phyloP scores from a whole-genome alignment of 805 yeast species.

The Lachancea fermentati region DNA sequence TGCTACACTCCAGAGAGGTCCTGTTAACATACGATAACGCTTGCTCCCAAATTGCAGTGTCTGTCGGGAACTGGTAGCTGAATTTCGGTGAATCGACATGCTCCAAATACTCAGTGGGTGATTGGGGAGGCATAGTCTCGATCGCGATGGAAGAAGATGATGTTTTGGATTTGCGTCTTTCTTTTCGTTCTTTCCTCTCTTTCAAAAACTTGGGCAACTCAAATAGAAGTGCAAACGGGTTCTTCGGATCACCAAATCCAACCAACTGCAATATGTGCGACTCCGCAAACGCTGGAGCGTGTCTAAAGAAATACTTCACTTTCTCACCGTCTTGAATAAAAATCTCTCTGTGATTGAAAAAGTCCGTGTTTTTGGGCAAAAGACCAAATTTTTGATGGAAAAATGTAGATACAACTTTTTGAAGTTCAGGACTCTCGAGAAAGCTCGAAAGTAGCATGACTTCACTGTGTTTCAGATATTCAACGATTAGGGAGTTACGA shows the following conservation, averaged over 20 bases:
- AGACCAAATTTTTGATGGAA: conserved; percentile 59
- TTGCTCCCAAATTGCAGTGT: conserved; percentile 44
- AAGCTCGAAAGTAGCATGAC: conserved; percentile 57
- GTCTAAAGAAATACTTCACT: conserved; percentile 67
- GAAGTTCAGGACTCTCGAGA: conserved; percentile 47
- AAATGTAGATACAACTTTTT: conserved; percentile 57
- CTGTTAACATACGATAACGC: conserved; percentile 52
- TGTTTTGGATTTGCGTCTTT: conserved; percentile 40
- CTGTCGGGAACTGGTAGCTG: conserved; percentile 21
- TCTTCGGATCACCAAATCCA: conserved; percentile 71
- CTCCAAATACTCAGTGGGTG: conserved; percentile 15
- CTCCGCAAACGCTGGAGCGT: conserved; percentile 69
- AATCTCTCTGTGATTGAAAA: conserved; percentile 46
- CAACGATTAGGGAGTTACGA: conserved; percentile 30
- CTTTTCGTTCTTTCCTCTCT: conserved; percentile 68
- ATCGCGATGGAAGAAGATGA: conserved; percentile 7
- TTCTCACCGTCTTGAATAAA: conserved; percentile 33
- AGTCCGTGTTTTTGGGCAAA: conserved; percentile 57
- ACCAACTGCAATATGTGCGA: conserved; percentile 69
- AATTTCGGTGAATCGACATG: conserved; percentile 25
- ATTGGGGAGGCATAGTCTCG: conserved; percentile 9
- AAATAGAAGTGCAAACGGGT: conserved; percentile 72
- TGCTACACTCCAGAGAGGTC: conserved; percentile 62
- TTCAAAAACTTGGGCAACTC: conserved; percentile 65
- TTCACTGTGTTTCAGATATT: conserved; percentile 51